A percentile compares a stretch with the other conserved stretches of the same genome.
Conservation (phyloP, 1,139 yeast species). For the Kodamaea suecica region DNA sequence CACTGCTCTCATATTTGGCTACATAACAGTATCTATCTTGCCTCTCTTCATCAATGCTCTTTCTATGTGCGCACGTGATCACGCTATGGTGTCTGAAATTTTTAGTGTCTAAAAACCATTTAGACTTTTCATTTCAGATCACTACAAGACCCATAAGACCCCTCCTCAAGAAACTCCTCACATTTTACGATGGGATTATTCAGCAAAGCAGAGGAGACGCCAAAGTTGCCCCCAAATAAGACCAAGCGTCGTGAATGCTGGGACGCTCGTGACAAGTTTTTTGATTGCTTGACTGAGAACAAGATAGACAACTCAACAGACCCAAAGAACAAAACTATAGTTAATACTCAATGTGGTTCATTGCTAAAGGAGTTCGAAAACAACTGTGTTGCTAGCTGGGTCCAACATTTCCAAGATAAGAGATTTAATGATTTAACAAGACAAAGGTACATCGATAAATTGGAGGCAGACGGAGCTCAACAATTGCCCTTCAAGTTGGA, state of each 20-base stretch:
- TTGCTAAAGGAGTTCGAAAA: constrained; percentile 34
- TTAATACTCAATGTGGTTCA: constrained; percentile 35
- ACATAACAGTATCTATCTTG: too few relatives aligned
- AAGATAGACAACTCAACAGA: constrained; percentile 47
- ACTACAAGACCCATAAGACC: too few relatives aligned
- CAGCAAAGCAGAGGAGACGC: constrained; percentile 24
- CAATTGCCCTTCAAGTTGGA: constrained; percentile 47
- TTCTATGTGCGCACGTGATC: too few relatives aligned
- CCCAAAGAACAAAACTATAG: constrained; percentile 32
- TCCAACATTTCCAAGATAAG: constrained; percentile 46
- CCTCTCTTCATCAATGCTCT: too few relatives aligned
- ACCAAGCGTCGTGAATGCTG: constrained; percentile 41
- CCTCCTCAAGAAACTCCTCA: constrained; percentile 1
- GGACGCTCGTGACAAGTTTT: constrained; percentile 44
- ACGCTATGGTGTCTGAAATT: too few relatives aligned
- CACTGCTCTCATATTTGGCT: too few relatives aligned
- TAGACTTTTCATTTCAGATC: too few relatives aligned
- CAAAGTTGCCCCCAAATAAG: constrained; percentile 39
- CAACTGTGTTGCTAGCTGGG: constrained; percentile 47
- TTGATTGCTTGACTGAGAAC: constrained; percentile 37
- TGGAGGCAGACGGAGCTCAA: constrained; percentile 48
- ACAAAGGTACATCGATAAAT: constrained; percentile 40
- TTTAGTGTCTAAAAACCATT: too few relatives aligned
- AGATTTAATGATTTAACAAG: constrained; percentile 43
- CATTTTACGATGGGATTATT: constrained; percentile 45